Evolutionary conservation across 2,329 filamentous ascomycete genomes (phyloP).

Genomic region (Fusarium poae): DNA sequence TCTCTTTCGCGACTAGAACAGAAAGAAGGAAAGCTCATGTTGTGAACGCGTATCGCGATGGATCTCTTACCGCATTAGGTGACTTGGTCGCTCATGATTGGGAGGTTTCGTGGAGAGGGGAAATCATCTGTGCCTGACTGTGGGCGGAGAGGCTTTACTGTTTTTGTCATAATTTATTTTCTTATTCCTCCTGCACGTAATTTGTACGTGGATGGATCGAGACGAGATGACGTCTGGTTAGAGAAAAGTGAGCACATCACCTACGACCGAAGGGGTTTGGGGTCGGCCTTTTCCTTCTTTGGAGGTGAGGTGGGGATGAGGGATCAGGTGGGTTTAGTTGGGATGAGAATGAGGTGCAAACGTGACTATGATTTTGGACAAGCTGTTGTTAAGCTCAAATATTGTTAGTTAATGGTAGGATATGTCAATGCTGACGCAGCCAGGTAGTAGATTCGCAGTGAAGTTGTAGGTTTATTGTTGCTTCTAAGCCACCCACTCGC

Average conservation of each 20-base stretch:
- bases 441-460: background rate
- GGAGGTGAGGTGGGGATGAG: conserved; percentile 38
- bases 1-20: conserved; percentile 14
- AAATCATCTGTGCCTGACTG: conserved; percentile 2
- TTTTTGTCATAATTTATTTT: conserved; percentile 55
- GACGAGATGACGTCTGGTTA: conserved; percentile 31
- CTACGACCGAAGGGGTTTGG: conserved; percentile 38
- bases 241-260: conserved; percentile 8
- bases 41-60: background rate
- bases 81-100: conserved; percentile 34
- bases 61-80: conserved; percentile 40
- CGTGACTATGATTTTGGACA: background rate
- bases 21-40: conserved; percentile 21
- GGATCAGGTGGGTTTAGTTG: conserved; percentile 17
- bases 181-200: conserved; percentile 3
- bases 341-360: background rate
- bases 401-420: background rate
- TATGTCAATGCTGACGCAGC: background rate
- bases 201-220: conserved; percentile 1
- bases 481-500: background rate
- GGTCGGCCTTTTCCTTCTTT: conserved; percentile 40
- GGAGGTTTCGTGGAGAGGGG: conserved; percentile 10
- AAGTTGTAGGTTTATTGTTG: background rate
- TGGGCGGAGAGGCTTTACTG: conserved; percentile 27
- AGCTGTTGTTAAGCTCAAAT: background rate